Percentiles rank a stretch among this genome's conserved stretches.
phyloP scores from a whole-genome alignment of 2,329 filamentous ascomycete species.

The Colletotrichum magnum region DNA sequence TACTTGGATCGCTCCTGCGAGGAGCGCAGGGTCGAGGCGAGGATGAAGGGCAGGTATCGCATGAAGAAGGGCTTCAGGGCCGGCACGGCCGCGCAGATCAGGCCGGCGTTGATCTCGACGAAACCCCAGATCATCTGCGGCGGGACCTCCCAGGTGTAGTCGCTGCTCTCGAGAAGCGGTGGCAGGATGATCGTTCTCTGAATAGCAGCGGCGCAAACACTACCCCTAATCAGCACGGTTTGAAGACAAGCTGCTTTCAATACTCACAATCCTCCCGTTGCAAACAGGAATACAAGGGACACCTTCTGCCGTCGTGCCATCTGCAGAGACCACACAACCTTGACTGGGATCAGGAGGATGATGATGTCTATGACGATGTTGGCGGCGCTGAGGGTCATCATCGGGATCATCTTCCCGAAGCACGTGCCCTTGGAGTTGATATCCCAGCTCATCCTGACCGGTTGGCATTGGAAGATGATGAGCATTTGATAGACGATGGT shows the following conservation, averaged over 20 bases:
- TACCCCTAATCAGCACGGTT: background rate
- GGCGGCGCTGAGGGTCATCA: slow-evolving; percentile 25
- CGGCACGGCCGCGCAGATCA: slow-evolving; percentile 26
- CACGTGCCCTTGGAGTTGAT: slow-evolving; percentile 10
- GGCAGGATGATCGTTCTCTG: slow-evolving; percentile 47
- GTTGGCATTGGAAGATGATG: slow-evolving; percentile 43
- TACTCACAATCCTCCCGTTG: slow-evolving; percentile 11
- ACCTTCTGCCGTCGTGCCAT: slow-evolving; percentile 28
- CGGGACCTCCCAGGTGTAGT: slow-evolving; percentile 48
- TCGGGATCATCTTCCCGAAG: slow-evolving; percentile 1
- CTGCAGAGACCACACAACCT: slow-evolving; percentile 14
- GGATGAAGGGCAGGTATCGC: slow-evolving; percentile 36
- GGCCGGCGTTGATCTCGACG: slow-evolving; percentile 30
- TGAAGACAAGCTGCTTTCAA: background rate
- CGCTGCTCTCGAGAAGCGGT: slow-evolving; percentile 43
- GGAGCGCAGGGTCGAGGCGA: slow-evolving; percentile 3
- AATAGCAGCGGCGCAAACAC: slow-evolving; percentile 48
- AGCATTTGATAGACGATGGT: slow-evolving; percentile 46
- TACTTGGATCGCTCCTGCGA: slow-evolving; percentile 5
- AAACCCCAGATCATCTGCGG: slow-evolving; percentile 48
- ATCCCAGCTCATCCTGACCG: slow-evolving; percentile 18
- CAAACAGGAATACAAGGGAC: slow-evolving; percentile 19
- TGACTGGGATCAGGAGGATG: slow-evolving; percentile 17
- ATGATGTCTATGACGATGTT: slow-evolving; percentile 26
- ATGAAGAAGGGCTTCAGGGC: slow-evolving; percentile 42